These are phyloP conservation scores for Angomonas ambiguus DNA, from an alignment of 208 protist species.

Conservation along the genomic window DNA sequence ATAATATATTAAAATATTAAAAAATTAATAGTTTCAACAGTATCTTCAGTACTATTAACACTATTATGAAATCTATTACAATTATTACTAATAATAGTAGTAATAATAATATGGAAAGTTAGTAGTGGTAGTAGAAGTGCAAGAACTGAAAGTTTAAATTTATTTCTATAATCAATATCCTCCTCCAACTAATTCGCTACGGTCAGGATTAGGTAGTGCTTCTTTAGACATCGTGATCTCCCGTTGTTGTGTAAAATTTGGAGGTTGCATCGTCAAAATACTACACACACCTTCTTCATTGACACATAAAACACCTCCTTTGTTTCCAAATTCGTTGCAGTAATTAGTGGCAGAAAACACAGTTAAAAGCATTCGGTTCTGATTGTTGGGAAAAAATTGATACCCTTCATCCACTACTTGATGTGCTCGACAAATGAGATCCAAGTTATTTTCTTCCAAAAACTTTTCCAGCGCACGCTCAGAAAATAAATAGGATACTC, in stretches of 20 bases:
- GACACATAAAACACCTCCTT: slow-evolving; percentile 98
- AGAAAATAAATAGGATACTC: slow-evolving; percentile 98
- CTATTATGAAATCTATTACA: too few relatives aligned
- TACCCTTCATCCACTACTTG: slow-evolving; percentile 99
- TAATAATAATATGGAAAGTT: too few relatives aligned
- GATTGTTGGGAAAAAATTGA: slow-evolving; percentile 97
- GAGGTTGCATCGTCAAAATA: slow-evolving; percentile 90
- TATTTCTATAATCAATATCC: too few relatives aligned
- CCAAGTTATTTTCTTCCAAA: slow-evolving; percentile 95
- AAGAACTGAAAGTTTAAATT: too few relatives aligned
- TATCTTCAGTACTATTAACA: neutral
- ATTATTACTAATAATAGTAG: too few relatives aligned
- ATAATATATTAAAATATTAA: neutral
- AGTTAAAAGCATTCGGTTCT: slow-evolving; percentile 97
- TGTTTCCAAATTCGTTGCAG: slow-evolving; percentile 99
- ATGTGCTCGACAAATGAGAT: slow-evolving; percentile 98
- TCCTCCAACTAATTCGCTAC: too few relatives aligned
- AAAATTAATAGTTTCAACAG: neutral
- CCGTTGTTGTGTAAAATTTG: slow-evolving; percentile 67
- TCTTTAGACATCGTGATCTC: slow-evolving; percentile 61
- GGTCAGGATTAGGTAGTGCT: slow-evolving; percentile 13
- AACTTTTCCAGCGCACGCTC: slow-evolving; percentile 95
- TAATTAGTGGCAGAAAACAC: slow-evolving; percentile 99
- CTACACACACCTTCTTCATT: slow-evolving; percentile 95
- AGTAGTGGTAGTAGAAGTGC: too few relatives aligned